phyloP scores from a whole-genome alignment of 192 early-diverging fungal species.

The Backusella liffmaniae region DNA sequence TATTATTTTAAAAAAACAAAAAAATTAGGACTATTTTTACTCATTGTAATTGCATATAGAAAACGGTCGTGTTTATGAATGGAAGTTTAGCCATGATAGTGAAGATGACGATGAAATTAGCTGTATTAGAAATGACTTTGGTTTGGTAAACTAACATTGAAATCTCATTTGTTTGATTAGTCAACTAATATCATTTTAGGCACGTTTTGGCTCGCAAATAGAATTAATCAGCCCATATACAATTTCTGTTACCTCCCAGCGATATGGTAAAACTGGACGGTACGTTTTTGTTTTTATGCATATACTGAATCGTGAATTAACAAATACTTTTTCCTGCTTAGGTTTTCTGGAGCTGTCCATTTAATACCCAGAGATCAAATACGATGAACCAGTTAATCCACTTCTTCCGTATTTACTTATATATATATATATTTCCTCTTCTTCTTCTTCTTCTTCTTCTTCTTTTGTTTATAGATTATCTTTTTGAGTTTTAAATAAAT shows the following conservation, averaged over 20 bases:
- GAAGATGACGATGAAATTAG: background rate
- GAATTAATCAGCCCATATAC: background rate
- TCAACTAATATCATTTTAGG: background rate
- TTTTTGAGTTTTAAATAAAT: background rate
- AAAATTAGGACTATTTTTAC: background rate
- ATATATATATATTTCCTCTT: background rate
- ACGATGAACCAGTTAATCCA: background rate
- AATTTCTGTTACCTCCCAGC: conserved; percentile 23
- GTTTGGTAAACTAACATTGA: background rate
- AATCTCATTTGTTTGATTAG: background rate
- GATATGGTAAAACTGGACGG: conserved; percentile 18
- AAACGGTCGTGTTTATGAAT: conserved; percentile 28
- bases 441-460: background rate
- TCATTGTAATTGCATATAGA: conserved; percentile 13
- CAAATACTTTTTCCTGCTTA: background rate
- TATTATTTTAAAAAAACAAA: background rate
- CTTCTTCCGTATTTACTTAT: background rate
- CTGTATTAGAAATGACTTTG: conserved; percentile 15
- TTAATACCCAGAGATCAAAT: background rate
- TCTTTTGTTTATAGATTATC: background rate
- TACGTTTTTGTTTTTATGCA: background rate
- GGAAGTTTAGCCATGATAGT: conserved; percentile 16
- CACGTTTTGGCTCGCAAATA: conserved; percentile 28
- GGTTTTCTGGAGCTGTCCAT: conserved; percentile 25
- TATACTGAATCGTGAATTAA: background rate